These are phyloP conservation scores for Crithidia brevicula DNA, from an alignment of 208 protist species.

Conservation along the genomic window DNA sequence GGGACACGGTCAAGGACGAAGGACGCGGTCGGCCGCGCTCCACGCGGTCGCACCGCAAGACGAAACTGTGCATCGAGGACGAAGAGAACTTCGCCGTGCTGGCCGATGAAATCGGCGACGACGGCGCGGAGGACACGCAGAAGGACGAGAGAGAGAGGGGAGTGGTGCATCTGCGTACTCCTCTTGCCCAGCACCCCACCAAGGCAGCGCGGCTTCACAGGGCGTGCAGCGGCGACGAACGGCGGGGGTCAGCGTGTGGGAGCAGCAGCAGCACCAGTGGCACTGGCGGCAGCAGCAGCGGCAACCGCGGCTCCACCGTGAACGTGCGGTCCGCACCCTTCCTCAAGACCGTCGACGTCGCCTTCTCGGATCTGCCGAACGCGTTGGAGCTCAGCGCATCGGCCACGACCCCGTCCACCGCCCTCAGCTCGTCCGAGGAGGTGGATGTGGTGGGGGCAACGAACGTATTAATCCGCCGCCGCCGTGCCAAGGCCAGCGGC, in stretches of 20 bases:
- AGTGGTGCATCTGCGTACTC: too few relatives aligned
- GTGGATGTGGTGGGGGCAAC: conserved; percentile 3
- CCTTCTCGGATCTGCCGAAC: not conserved
- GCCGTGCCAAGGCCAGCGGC: not conserved
- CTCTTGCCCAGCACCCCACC: too few relatives aligned
- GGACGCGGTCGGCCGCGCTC: not conserved
- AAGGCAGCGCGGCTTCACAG: too few relatives aligned
- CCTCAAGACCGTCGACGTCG: not conserved
- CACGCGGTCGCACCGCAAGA: conserved; percentile 10
- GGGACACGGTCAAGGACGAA: not conserved
- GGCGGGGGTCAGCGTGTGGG: too few relatives aligned
- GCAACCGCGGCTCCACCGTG: not conserved
- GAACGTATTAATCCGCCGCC: conserved; percentile 3
- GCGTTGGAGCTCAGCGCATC: not conserved
- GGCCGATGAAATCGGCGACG: conserved; percentile 7
- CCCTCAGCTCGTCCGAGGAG: not conserved
- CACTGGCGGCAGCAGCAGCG: not conserved
- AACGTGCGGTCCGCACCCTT: not conserved
- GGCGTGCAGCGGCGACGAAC: too few relatives aligned
- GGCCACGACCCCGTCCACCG: not conserved
- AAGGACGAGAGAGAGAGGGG: not conserved
- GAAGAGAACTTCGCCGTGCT: conserved; percentile 13
- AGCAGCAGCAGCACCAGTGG: not conserved
- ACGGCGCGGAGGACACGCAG: too few relatives aligned
- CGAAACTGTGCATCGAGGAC: conserved; percentile 14